Percentiles rank a stretch among this genome's conserved stretches.
phyloP scores from a whole-genome alignment of 1,139 yeast species.

The Geotrichum australiense region DNA sequence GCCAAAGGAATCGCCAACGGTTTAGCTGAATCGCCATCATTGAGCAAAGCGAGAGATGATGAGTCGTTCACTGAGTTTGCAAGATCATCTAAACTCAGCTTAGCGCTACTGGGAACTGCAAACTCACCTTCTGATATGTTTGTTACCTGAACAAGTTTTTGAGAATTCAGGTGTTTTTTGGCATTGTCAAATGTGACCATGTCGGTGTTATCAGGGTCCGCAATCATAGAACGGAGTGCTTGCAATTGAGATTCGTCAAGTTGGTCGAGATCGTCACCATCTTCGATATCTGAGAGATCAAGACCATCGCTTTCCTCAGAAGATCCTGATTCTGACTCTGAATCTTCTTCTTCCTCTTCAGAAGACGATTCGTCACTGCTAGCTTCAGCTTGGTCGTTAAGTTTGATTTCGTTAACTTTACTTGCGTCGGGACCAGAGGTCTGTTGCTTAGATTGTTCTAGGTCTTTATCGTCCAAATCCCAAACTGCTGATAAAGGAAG shows the following conservation, averaged over 20 bases:
- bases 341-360: conserved; percentile 33
- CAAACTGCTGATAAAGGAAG: conserved; percentile 78
- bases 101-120: conserved; percentile 39
- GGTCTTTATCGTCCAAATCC: conserved; percentile 63
- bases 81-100: conserved; percentile 17
- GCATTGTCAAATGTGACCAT: conserved; percentile 14
- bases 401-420: conserved; percentile 14
- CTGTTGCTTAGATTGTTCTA: conserved; percentile 23
- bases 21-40: conserved; percentile 14
- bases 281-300: conserved; percentile 21
- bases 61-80: conserved; percentile 18
- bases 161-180: conserved; percentile 18
- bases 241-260: conserved; percentile 25
- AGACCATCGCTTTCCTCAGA: conserved; percentile 24
- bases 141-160: conserved; percentile 39
- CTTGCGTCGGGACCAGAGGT: conserved; percentile 17
- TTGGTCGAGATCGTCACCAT: conserved; percentile 26
- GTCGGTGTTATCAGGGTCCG: conserved; percentile 17
- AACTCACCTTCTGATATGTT: conserved; percentile 65
- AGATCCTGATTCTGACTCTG: conserved; percentile 24
- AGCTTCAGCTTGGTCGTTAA: conserved; percentile 26
- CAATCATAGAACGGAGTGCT: conserved; percentile 24
- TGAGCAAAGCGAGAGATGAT: conserved; percentile 23
- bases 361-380: conserved; percentile 20
- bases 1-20: conserved; percentile 73